Percentiles rank a stretch among this genome's conserved stretches.
Evolutionary conservation across 305 asterid species (phyloP).

Genomic region (Fraxinus albicans): DNA sequence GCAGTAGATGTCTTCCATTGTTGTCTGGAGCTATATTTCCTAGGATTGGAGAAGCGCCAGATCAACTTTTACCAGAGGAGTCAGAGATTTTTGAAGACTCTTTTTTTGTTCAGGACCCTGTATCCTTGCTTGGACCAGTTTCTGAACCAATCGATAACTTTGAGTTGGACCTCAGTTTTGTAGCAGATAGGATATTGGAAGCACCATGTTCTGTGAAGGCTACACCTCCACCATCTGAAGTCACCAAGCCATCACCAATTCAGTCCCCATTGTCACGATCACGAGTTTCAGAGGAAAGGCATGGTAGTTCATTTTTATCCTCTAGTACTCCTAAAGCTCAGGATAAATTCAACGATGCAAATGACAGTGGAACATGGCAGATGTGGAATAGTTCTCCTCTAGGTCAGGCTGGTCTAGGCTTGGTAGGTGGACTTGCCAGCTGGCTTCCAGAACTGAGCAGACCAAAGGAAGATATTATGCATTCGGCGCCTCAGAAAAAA

Average conservation of each 20-base stretch:
- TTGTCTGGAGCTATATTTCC: slow-evolving; percentile 57
- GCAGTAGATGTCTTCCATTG: slow-evolving; percentile 42
- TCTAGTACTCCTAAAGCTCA: slow-evolving; percentile 16
- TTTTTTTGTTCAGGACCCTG: slow-evolving; percentile 59
- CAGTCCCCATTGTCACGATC: slow-evolving; percentile 81
- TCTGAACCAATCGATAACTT: slow-evolving; percentile 90
- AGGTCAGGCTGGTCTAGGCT: slow-evolving; percentile 73
- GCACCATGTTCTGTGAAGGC: slow-evolving; percentile 51
- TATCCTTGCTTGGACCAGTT: slow-evolving; percentile 64
- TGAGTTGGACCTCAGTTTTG: slow-evolving; percentile 75
- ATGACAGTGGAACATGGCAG: slow-evolving; percentile 43
- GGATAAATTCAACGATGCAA: slow-evolving; percentile 44
- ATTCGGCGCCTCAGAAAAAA: slow-evolving; percentile 62
- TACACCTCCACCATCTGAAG: slow-evolving; percentile 49
- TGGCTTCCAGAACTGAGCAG: slow-evolving; percentile 69
- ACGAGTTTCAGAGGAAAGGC: slow-evolving; percentile 66
- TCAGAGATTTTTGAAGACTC: slow-evolving; percentile 90
- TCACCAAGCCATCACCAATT: slow-evolving; percentile 74
- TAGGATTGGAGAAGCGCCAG: slow-evolving; percentile 51
- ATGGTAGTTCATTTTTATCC: slow-evolving; percentile 33
- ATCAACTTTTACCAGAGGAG: slow-evolving; percentile 69
- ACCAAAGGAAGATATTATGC: slow-evolving; percentile 23
- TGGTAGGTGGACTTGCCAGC: slow-evolving; percentile 63
- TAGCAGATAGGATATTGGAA: slow-evolving; percentile 47
- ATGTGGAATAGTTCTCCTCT: slow-evolving; percentile 68